Evolutionary conservation across 2,329 filamentous ascomycete species (phyloP).

Genomic region (Fusarium cicatricum): DNA sequence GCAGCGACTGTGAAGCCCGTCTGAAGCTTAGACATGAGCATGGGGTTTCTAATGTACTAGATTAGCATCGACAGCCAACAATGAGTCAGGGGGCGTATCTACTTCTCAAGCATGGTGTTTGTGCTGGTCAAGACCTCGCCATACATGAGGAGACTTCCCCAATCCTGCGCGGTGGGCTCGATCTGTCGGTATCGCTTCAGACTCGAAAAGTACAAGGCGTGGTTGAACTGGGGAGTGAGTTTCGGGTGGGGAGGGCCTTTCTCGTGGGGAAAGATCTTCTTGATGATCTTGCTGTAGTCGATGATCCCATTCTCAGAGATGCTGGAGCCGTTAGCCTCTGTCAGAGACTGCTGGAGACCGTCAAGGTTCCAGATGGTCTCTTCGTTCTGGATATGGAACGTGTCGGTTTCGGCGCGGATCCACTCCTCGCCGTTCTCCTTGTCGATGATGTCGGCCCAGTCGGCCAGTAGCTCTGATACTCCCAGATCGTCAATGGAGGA

Average conservation of each 20-base stretch:
- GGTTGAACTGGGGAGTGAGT: constrained; percentile 86
- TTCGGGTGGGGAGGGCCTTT: constrained; percentile 71
- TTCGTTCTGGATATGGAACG: constrained; percentile 78
- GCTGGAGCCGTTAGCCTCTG: constrained; percentile 32
- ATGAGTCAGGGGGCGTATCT: constrained; percentile 24
- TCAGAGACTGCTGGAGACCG: constrained; percentile 62
- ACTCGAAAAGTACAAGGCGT: constrained; percentile 78
- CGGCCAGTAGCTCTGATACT: constrained; percentile 72
- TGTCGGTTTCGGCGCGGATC: constrained; percentile 83
- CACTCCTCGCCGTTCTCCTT: constrained; percentile 72
- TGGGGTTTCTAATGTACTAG: constrained; percentile 69
- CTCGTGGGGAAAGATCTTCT: constrained; percentile 78
- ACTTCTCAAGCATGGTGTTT: constrained; percentile 92
- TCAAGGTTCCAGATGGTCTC: constrained; percentile 67
- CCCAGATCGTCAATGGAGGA: constrained; percentile 72
- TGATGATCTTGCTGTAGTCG: constrained; percentile 78
- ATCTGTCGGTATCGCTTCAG: constrained; percentile 70
- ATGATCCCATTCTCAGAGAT: constrained; percentile 61
- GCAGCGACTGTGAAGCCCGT: constrained; percentile 89
- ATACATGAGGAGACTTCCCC: constrained; percentile 83
- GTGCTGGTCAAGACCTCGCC: constrained; percentile 94
- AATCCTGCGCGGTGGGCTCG: constrained; percentile 67
- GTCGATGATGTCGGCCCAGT: constrained; percentile 73
- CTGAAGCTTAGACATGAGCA: constrained; percentile 77
- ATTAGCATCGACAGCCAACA: neutral